phyloP scores from a whole-genome alignment of 257 asterid genomes.

The Rehmannia glutinosa region DNA sequence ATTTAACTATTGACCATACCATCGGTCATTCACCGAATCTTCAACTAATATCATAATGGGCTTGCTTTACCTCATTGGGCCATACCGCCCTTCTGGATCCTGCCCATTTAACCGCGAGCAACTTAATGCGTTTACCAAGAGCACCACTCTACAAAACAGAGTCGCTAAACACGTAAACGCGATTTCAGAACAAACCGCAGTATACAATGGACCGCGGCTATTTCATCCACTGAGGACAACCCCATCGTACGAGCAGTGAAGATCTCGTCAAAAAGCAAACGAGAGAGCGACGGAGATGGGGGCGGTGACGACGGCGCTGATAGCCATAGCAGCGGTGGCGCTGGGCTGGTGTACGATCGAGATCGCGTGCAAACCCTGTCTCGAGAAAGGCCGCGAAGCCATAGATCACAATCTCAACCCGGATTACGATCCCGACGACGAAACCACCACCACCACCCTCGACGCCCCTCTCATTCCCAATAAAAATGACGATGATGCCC shows the following conservation, averaged over 20 bases:
- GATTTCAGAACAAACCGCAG: too few species aligned
- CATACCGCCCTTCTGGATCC: too few species aligned
- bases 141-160: too few species aligned
- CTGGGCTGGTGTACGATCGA: conserved; percentile 90
- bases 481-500: conserved; percentile 9
- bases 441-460: conserved; percentile 13
- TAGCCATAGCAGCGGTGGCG: conserved; percentile 70
- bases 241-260: not conserved
- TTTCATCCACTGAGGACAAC: too few species aligned
- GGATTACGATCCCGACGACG: conserved; percentile 84
- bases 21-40: too few species aligned
- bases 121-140: too few species aligned
- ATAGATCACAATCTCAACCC: conserved; percentile 90
- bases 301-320: conserved; percentile 73
- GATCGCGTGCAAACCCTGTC: conserved; percentile 93
- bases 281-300: conserved; percentile 31
- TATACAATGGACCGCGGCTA: too few species aligned
- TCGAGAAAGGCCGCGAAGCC: conserved; percentile 84
- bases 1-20: too few species aligned
- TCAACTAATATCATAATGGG: too few species aligned
- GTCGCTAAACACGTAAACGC: too few species aligned
- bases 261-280: not conserved
- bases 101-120: too few species aligned
- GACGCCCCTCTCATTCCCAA: conserved; percentile 59
- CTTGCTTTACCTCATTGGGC: too few species aligned